Evolutionary conservation across 2,329 filamentous ascomycete species (phyloP).

Genomic region (Akanthomyces lecanii): DNA sequence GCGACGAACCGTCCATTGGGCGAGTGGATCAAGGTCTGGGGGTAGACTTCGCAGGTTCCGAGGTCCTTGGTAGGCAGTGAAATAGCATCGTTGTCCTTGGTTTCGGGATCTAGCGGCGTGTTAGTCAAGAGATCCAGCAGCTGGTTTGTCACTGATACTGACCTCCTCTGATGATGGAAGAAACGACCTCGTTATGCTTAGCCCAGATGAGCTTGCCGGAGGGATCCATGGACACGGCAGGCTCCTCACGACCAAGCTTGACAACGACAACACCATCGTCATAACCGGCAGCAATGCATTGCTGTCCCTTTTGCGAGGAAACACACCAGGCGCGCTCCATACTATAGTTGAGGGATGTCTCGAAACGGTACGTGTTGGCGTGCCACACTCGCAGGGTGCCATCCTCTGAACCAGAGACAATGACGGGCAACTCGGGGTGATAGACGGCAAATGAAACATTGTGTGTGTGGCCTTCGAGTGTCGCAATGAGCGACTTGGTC

Average conservation of each 20-base stretch:
- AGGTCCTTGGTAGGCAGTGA: conserved; percentile 88
- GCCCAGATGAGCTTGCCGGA: conserved; percentile 97
- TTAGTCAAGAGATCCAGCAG: conserved; percentile 25
- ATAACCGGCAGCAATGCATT: conserved; percentile 92
- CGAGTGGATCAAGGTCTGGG: conserved; percentile 91
- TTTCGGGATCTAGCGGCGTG: conserved; percentile 54
- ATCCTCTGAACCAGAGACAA: conserved; percentile 96
- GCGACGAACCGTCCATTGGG: conserved; percentile 84
- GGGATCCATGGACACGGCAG: conserved; percentile 93
- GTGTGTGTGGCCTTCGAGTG: conserved; percentile 92
- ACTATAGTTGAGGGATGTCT: conserved; percentile 94
- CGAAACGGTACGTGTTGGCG: conserved; percentile 92
- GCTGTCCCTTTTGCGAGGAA: conserved; percentile 88
- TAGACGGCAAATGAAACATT: conserved; percentile 99
- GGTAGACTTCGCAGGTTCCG: conserved; percentile 94
- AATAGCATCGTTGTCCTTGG: conserved; percentile 88
- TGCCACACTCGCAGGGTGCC: conserved; percentile 98
- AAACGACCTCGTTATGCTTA: conserved; percentile 89
- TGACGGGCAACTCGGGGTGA: conserved; percentile 92
- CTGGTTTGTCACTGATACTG: conserved; percentile 25
- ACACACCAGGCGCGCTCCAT: conserved; percentile 97
- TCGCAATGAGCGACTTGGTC: conserved; percentile 94
- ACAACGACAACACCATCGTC: conserved; percentile 97
- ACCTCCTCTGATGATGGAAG: conserved; percentile 86
- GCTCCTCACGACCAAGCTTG: conserved; percentile 95